These are phyloP conservation scores for Calonectria pseudoreteaudii DNA, from an alignment of 2,329 filamentous ascomycete species.

Conservation along the genomic window DNA sequence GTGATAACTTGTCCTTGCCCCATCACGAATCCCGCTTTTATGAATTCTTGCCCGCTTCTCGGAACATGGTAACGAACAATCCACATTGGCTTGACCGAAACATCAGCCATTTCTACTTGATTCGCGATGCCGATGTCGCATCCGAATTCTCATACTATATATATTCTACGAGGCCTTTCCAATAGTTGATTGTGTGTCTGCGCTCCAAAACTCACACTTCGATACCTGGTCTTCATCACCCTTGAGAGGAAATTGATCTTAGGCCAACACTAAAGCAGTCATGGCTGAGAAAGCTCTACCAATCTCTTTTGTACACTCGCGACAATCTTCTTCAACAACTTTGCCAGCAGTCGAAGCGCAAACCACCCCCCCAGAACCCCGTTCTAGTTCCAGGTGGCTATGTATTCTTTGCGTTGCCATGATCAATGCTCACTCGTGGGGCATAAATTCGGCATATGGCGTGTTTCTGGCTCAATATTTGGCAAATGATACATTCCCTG, in stretches of 20 bases:
- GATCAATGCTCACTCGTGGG: conserved; percentile 80
- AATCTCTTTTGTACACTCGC: background rate
- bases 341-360: background rate
- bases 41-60: background rate
- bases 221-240: too few relatives aligned
- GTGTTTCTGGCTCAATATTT: conserved; percentile 70
- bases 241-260: background rate
- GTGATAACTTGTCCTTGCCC: background rate
- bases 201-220: background rate
- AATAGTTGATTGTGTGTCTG: too few relatives aligned
- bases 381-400: conserved; percentile 69
- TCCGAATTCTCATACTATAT: background rate
- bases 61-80: background rate
- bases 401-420: conserved; percentile 53
- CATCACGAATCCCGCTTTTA: background rate
- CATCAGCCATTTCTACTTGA: too few relatives aligned
- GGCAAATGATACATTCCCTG: conserved; percentile 69
- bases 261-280: background rate
- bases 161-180: too few relatives aligned
- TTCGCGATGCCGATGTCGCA: background rate
- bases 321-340: background rate
- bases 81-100: background rate
- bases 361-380: conserved; percentile 46
- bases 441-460: conserved; percentile 67
- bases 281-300: background rate